phyloP scores from a whole-genome alignment of 2,329 filamentous ascomycete genomes.

The Fusarium pininemorale region DNA sequence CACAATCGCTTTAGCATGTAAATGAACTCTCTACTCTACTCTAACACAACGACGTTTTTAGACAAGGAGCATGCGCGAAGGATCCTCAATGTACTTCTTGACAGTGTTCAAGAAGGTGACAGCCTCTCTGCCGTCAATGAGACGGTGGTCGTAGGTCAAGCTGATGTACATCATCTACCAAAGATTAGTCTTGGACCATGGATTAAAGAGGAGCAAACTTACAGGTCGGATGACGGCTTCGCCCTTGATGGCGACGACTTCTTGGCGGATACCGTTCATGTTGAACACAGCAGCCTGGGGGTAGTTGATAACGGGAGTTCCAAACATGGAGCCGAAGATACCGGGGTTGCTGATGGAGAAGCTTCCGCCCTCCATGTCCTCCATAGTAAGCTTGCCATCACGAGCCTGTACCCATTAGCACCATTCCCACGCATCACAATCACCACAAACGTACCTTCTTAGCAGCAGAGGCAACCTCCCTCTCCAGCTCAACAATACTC shows the following conservation, averaged over 20 bases:
- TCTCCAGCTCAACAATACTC: constrained; percentile 49
- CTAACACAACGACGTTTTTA: not conserved
- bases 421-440: rapidly evolving
- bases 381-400: constrained; percentile 79
- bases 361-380: constrained; percentile 79
- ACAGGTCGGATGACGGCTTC: constrained; percentile 52
- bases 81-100: constrained; percentile 49
- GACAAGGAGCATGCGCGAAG: constrained; percentile 61
- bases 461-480: constrained; percentile 71
- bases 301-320: constrained; percentile 78
- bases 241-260: constrained; percentile 66
- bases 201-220: constrained; percentile 20
- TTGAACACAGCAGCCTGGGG: constrained; percentile 73
- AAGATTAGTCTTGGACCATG: not conserved
- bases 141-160: constrained; percentile 62
- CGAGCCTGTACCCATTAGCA: constrained; percentile 57
- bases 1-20: constrained; percentile 29
- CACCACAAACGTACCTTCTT: constrained; percentile 49
- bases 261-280: constrained; percentile 64
- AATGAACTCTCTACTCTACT: not conserved
- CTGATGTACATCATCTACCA: constrained; percentile 59
- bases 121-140: constrained; percentile 67
- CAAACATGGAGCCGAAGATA: constrained; percentile 66
- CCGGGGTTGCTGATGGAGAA: constrained; percentile 85
- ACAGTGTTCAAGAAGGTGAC: constrained; percentile 62